A percentile compares a stretch with the other conserved stretches of the same genome.
Evolutionary conservation across 108 stramenopile species (phyloP).

Genomic region (Skeletonema grethae): DNA sequence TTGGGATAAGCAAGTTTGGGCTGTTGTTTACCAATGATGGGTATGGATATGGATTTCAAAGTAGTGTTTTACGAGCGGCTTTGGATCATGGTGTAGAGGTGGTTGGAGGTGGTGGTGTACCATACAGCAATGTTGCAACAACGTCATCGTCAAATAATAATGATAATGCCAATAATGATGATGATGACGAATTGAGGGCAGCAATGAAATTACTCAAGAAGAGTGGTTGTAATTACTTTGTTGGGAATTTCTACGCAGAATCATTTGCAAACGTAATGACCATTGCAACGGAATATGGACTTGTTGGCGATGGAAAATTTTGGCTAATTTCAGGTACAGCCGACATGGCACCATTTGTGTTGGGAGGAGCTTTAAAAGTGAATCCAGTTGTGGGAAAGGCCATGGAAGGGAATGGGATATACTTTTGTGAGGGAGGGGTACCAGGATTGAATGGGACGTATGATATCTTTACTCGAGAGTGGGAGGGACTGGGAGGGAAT

Average conservation of each 20-base stretch:
- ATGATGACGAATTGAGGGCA: not conserved
- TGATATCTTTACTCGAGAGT: constrained; percentile 8
- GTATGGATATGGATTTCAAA: not conserved
- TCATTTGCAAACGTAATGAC: constrained; percentile 6
- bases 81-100: not conserved
- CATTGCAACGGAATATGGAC: not conserved
- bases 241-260: constrained; percentile 6
- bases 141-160: too few relatives aligned
- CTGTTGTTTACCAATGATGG: not conserved
- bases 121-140: not conserved
- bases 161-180: too few relatives aligned
- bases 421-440: constrained; percentile 9
- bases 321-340: not conserved
- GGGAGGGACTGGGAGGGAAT: not conserved
- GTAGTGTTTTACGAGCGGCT: not conserved
- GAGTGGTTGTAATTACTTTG: constrained; percentile 9
- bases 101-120: not conserved
- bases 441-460: constrained; percentile 7
- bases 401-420: constrained; percentile 5
- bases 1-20: not conserved
- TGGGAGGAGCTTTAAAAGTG: not conserved
- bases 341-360: constrained; percentile 1
- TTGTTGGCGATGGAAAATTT: not conserved
- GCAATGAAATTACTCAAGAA: not conserved
- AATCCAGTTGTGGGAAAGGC: constrained; percentile 5